phyloP scores from a whole-genome alignment of 805 yeast species.

The Zygotorulaspora chibaensis region DNA sequence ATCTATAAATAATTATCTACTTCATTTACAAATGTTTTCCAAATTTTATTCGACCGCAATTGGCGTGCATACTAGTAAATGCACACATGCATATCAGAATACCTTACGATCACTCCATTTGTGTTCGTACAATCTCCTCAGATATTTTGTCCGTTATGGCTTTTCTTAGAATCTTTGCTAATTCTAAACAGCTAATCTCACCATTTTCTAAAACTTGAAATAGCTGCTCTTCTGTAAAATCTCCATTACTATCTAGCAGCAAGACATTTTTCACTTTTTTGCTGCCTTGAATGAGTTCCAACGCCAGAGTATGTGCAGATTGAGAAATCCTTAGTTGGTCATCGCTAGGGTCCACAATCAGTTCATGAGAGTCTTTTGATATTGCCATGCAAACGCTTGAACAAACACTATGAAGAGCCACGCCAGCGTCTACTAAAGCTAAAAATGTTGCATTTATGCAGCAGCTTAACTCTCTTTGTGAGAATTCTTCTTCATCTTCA shows the following conservation, averaged over 20 bases:
- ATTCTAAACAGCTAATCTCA: slow-evolving; percentile 42
- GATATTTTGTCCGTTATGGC: slow-evolving; percentile 44
- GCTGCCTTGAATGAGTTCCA: slow-evolving; percentile 46
- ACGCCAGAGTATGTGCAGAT: slow-evolving; percentile 67
- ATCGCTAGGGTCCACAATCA: slow-evolving; percentile 44
- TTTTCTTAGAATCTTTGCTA: slow-evolving; percentile 46
- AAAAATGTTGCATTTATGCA: slow-evolving; percentile 68
- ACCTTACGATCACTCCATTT: slow-evolving; percentile 2
- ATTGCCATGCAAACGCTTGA: slow-evolving; percentile 51
- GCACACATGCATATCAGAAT: neutral
- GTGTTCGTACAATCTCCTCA: slow-evolving; percentile 13
- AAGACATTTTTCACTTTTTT: slow-evolving; percentile 50
- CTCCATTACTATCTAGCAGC: slow-evolving; percentile 70
- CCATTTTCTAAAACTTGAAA: slow-evolving; percentile 50
- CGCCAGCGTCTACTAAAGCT: slow-evolving; percentile 77
- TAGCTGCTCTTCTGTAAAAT: slow-evolving; percentile 54
- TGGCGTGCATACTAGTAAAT: neutral
- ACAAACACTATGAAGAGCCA: slow-evolving; percentile 62
- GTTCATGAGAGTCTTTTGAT: slow-evolving; percentile 25
- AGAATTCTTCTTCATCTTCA: slow-evolving; percentile 26
- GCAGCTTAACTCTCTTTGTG: slow-evolving; percentile 55
- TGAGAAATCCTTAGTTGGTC: slow-evolving; percentile 40
- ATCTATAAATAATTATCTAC: neutral
- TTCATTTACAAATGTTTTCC: neutral
- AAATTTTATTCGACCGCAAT: neutral